Evolutionary conservation across 768 basidiomycete species (phyloP).

Genomic region (Hemileccinum rubropunctum): DNA sequence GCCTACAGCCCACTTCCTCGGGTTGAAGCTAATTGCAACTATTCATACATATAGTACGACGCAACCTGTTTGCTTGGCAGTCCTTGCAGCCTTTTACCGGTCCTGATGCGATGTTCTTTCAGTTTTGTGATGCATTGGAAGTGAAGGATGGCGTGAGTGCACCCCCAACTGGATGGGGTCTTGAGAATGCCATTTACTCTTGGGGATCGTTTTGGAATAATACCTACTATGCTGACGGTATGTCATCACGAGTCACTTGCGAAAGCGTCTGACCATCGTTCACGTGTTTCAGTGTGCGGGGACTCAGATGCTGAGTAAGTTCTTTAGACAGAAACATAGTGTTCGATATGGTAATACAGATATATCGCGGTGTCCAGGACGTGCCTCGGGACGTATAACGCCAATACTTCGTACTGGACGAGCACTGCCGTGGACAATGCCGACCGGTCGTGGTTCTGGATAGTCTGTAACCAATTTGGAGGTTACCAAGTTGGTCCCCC

Average conservation of each 20-base stretch:
- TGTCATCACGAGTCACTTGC: slow-evolving; percentile 20
- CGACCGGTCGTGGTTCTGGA: slow-evolving; percentile 68
- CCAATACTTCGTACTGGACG: slow-evolving; percentile 44
- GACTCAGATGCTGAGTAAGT: slow-evolving; percentile 46
- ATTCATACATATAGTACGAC: slow-evolving; percentile 39
- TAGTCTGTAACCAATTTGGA: slow-evolving; percentile 72
- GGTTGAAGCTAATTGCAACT: slow-evolving; percentile 10
- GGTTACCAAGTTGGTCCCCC: slow-evolving; percentile 43
- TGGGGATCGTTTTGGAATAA: slow-evolving; percentile 61
- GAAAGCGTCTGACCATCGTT: background rate
- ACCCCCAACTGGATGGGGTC: slow-evolving; percentile 53
- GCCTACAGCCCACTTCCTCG: slow-evolving; percentile 11
- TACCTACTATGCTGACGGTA: slow-evolving; percentile 46
- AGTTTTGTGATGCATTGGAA: slow-evolving; percentile 41
- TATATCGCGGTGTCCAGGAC: slow-evolving; percentile 20
- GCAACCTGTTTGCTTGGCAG: slow-evolving; percentile 69
- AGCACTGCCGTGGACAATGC: slow-evolving; percentile 54
- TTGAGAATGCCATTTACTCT: slow-evolving; percentile 54
- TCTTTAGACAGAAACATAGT: background rate
- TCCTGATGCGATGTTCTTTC: slow-evolving; percentile 34
- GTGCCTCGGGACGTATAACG: slow-evolving; percentile 43
- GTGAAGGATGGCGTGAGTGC: slow-evolving; percentile 43
- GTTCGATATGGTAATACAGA: slow-evolving; percentile 33
- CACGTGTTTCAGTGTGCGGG: slow-evolving; percentile 48
- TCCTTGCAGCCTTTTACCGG: slow-evolving; percentile 50